Percentiles rank a stretch among this genome's conserved stretches.
Conservation (phyloP, 805 yeast genomes). For the Ogataea siamensis region DNA sequence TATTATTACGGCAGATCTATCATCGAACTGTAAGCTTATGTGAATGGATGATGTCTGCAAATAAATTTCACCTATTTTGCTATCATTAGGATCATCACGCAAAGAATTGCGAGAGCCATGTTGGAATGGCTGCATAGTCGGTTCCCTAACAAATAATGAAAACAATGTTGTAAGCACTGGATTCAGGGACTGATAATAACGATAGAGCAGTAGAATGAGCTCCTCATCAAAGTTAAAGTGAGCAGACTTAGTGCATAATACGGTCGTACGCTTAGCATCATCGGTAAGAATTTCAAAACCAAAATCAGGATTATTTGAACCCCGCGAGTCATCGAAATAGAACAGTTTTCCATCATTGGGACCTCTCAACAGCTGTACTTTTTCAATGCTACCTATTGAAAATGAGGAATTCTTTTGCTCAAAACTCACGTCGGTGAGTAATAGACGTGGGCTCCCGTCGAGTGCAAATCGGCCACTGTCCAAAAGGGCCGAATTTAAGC, state of each 20-base stretch:
- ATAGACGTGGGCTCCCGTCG: constrained; percentile 31
- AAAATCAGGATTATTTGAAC: constrained; percentile 43
- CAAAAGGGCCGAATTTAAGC: constrained; percentile 47
- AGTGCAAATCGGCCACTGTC: constrained; percentile 41
- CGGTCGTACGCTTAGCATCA: constrained; percentile 33
- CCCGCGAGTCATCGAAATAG: constrained; percentile 29
- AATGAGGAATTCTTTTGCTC: constrained; percentile 43
- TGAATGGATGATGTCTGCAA: constrained; percentile 42
- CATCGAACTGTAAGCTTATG: constrained; percentile 26
- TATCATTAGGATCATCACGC: neutral
- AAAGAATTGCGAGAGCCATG: neutral
- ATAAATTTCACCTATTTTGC: constrained; percentile 26
- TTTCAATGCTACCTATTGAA: constrained; percentile 48
- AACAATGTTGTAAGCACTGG: constrained; percentile 17
- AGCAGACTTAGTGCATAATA: constrained; percentile 45
- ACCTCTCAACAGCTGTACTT: constrained; percentile 29
- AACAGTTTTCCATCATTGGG: constrained; percentile 19
- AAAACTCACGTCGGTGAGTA: constrained; percentile 34
- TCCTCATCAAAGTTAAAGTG: constrained; percentile 20
- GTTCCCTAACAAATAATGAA: neutral
- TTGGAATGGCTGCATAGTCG: neutral
- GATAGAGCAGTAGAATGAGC: constrained; percentile 4
- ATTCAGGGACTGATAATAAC: constrained; percentile 12
- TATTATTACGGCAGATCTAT: constrained; percentile 22
- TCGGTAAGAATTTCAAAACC: constrained; percentile 47